Conservation (phyloP, 192 early-diverging fungal species). For the Haplosporangium gracile region DNA sequence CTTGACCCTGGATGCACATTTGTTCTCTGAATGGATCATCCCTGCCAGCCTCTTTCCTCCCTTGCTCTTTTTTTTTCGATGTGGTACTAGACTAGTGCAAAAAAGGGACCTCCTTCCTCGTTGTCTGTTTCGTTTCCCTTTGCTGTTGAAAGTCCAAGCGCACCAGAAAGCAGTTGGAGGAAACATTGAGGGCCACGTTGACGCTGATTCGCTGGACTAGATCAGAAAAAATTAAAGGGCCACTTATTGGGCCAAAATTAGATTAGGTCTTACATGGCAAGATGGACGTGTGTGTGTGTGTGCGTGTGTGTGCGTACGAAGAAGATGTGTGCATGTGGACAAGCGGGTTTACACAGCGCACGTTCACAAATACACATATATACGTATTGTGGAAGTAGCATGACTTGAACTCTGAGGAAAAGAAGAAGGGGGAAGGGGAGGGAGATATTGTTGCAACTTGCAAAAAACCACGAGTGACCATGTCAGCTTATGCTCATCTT, state of each 20-base stretch:
- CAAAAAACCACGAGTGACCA: not conserved
- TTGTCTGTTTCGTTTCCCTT: no score
- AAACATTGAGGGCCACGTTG: not conserved
- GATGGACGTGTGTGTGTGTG: not conserved
- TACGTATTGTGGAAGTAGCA: not conserved
- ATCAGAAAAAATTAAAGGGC: not conserved
- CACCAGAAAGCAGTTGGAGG: not conserved
- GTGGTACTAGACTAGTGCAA: no score
- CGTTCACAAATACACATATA: not conserved
- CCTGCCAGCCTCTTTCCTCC: no score
- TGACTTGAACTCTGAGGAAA: not conserved
- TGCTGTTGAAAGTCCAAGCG: no score
- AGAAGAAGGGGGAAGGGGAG: not conserved
- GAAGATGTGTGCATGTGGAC: conserved; percentile 2
- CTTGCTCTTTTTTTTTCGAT: no score
- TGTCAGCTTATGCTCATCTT: no score
- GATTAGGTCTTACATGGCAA: not conserved
- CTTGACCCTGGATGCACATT: no score
- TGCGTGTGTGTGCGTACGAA: no score
- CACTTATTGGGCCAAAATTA: conserved; percentile 7
- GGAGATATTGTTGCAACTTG: not conserved
- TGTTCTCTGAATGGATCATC: no score
- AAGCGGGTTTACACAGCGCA: not conserved
- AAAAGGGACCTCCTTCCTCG: no score
- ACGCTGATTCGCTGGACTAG: not conserved